phyloP scores from a whole-genome alignment of 1,139 yeast genomes.

The Sugiyamaella japonica region DNA sequence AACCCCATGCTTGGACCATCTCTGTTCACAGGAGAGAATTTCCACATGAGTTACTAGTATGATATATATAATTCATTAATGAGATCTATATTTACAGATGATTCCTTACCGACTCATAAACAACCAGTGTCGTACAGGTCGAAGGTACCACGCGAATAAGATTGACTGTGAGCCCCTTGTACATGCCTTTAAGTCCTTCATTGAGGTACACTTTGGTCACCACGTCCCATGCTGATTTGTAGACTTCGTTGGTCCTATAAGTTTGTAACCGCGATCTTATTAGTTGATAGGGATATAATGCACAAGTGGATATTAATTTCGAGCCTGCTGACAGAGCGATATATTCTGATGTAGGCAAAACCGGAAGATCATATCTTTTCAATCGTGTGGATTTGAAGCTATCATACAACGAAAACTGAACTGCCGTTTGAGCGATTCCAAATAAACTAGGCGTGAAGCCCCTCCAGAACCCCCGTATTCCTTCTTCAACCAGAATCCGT shows the following conservation, averaged over 20 bases:
- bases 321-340: conserved; percentile 65
- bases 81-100: not conserved
- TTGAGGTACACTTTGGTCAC: conserved; percentile 42
- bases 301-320: conserved; percentile 64
- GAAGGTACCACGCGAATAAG: conserved; percentile 85
- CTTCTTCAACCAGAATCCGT: conserved; percentile 59
- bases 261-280: conserved; percentile 76
- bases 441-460: conserved; percentile 81
- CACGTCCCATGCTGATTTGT: conserved; percentile 34
- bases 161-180: conserved; percentile 80
- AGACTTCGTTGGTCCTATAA: conserved; percentile 26
- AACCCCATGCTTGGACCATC: conserved; percentile 25
- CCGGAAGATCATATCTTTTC: conserved; percentile 14
- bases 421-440: conserved; percentile 84
- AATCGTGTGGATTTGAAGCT: conserved; percentile 27
- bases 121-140: conserved; percentile 76
- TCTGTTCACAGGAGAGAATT: conserved; percentile 25
- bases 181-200: conserved; percentile 63
- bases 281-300: conserved; percentile 84
- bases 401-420: conserved; percentile 85
- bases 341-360: conserved; percentile 55
- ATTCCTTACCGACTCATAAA: conserved; percentile 55
- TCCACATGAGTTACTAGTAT: conserved; percentile 29
- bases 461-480: conserved; percentile 70
- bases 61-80: not conserved